phyloP scores from a whole-genome alignment of 345 rosid genomes.

The Theobroma cacao region DNA sequence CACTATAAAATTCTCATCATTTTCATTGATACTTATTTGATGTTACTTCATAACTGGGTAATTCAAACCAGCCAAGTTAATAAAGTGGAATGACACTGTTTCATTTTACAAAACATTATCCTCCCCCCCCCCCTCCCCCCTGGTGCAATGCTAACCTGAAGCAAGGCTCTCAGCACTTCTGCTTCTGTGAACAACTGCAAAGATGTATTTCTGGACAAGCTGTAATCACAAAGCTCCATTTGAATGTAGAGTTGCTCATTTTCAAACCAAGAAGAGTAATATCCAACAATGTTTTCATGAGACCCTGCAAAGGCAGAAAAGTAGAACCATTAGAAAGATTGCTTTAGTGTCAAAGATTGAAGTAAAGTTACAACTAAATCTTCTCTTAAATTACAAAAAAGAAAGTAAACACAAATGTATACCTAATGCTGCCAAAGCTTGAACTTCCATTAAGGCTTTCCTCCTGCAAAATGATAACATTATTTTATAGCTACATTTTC shows the following conservation, averaged over 20 bases:
- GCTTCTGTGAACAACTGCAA: constrained; percentile 45
- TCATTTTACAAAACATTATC: not conserved
- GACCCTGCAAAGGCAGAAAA: constrained; percentile 45
- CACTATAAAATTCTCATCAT: not conserved
- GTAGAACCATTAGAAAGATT: constrained; percentile 4
- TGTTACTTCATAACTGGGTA: not conserved
- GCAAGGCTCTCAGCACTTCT: constrained; percentile 55
- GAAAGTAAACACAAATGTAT: constrained; percentile 13
- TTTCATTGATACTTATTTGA: not conserved
- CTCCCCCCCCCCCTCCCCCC: not conserved
- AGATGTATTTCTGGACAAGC: constrained; percentile 56
- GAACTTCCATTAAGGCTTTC: constrained; percentile 99
- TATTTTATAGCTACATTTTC: not conserved
- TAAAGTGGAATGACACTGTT: not conserved
- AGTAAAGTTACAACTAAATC: not conserved
- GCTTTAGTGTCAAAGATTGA: not conserved
- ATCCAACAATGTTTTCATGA: constrained; percentile 81
- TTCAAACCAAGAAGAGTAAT: constrained; percentile 94
- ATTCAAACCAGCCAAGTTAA: not conserved
- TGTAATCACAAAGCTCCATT: constrained; percentile 88
- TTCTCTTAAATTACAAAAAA: constrained; percentile 6
- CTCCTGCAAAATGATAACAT: constrained; percentile 45
- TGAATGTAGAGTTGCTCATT: constrained; percentile 91
- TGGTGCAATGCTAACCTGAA: constrained; percentile 55
- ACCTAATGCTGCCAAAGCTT: constrained; percentile 97